Base-by-base conservation (phyloP, 2,329 filamentous ascomycete genomes). In the Fusarium circinatum region DNA sequence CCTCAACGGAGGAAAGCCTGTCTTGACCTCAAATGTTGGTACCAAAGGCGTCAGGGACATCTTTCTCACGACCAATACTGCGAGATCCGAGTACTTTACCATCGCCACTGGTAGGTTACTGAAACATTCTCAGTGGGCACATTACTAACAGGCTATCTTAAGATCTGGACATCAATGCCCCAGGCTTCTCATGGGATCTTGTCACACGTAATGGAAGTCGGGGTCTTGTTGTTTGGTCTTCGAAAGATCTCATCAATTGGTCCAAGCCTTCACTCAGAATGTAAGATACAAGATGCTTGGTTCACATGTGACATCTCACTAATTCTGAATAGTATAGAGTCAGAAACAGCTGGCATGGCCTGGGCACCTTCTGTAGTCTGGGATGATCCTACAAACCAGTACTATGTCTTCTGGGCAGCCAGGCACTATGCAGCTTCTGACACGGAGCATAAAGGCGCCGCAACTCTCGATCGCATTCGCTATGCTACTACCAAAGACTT, bases 401-500 rank as follows among this genome's bases (percentile, higher is more conserved):
- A 85, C 76, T 83, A 85, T 24, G 82, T 88, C 51, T 85, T 86
- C 77, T 88, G 86, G 86, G 80, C 86, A 0, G 83, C 83, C 12
- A 82, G 84, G 20, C 79, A 84, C 45, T 89, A 88, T 75, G 74
- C 78, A 4, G 60, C 81, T 6, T 81, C 79, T 22, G 87, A 89
- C 65, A 75, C 83, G 1, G 70, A 77, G 0, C 87, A 89, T 69
- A 85, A 82, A 1, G 86, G 86, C 6, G 71, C 74, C 0, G 82
- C 85, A 0, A 80, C 74, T 13, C 77, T 83, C 1, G 83, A 83
- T 58, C 76, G 80, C 12, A 87, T 88, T 60, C 84, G 87, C 32
- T 87, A 86, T 70, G 84, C 87, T 6, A 84, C 86, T 20, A 89
- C 87, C 2, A 81, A 76, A 22, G 86, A 89, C 76, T 89, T 89